phyloP scores from a whole-genome alignment of 805 yeast genomes.

The Dipodascus albidus region DNA sequence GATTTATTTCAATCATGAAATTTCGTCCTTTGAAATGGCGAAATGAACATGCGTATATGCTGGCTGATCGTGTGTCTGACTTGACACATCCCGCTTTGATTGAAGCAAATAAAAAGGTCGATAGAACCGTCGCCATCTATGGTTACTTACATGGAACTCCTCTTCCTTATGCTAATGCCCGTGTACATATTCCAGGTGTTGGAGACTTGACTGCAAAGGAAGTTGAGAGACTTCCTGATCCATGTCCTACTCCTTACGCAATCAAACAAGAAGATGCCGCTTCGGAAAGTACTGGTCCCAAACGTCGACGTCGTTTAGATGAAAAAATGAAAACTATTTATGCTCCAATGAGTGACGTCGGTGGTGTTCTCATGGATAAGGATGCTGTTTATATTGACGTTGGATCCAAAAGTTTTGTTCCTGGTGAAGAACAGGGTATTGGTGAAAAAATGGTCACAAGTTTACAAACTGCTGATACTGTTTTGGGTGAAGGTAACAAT shows the following conservation, averaged over 20 bases:
- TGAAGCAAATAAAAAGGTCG: constrained; percentile 69
- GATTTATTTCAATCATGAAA: constrained; percentile 95
- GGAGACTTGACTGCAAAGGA: constrained; percentile 74
- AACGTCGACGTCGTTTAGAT: constrained; percentile 79
- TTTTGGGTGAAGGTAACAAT: constrained; percentile 44
- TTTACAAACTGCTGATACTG: constrained; percentile 56
- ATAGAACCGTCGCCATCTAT: constrained; percentile 80
- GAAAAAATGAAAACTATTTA: constrained; percentile 89
- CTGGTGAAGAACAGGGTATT: constrained; percentile 61
- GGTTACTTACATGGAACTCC: constrained; percentile 96
- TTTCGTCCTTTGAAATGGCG: constrained; percentile 99
- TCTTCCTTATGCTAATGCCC: constrained; percentile 51
- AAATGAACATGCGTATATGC: constrained; percentile 90
- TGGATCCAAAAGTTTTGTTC: constrained; percentile 42
- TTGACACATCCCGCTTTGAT: constrained; percentile 83
- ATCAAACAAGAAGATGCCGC: constrained; percentile 75
- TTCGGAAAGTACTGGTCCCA: constrained; percentile 43
- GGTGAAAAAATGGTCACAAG: constrained; percentile 82
- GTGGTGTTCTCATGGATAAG: constrained; percentile 92
- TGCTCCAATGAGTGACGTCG: constrained; percentile 99
- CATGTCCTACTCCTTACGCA: constrained; percentile 94
- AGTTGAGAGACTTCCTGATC: constrained; percentile 90
- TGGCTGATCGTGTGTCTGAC: constrained; percentile 88
- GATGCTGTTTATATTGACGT: constrained; percentile 95
- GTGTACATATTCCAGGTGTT: constrained; percentile 89